Base-by-base conservation (phyloP, 345 rosid species). In the Boechera retrofracta region DNA sequence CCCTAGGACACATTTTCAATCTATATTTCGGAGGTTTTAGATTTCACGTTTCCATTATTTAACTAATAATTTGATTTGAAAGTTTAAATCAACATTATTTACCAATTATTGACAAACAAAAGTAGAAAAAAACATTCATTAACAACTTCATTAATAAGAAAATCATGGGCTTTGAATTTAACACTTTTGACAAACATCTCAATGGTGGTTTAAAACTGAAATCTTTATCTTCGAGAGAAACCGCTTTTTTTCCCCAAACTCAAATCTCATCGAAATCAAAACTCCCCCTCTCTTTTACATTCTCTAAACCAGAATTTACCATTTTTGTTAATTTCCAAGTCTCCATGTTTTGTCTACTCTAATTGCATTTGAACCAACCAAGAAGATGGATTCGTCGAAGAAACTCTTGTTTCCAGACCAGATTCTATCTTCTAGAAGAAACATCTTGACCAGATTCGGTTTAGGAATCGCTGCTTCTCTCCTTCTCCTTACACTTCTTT, bases 381-480 rank as follows among this genome's bases (percentile, higher is more conserved):
- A 28, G 47, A 28, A 48, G 24, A 88, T 88, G 96, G 88, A 85
- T 60, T 62, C 86, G 38, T 78, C 60, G 5, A 86, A 78, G 70
- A 80, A 85, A 42, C 41, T 66, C 32, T 7, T 64, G 36, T 83
- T 85, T 58, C 51, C 87, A 16, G 89, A 86, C 69, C 88, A 83
- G 77, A 59, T 82, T 65, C 54, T 83, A 15, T 77, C 82, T 16
- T 64, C 86, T 1, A 76, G 84, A 29, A 77, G 87, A 29, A 86
- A 80, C 79, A 77, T 80, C 7, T 72, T 85, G 44, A 82, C 87
- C 31, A 85, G 90, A 61, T 80, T 87, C 69, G 78, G 84, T 48
- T 70, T 87, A 65, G 86, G 89, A 62, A 64, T 88, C 21, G 79
- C 75, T 4, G 88, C 81, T 63, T 81, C 88, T 36, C 63, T 88